Evolutionary conservation across 2,329 filamentous ascomycete genomes (phyloP), one percentile per base, ranked within the genome.

Genomic region (Pestalotiopsis sp.): DNA sequence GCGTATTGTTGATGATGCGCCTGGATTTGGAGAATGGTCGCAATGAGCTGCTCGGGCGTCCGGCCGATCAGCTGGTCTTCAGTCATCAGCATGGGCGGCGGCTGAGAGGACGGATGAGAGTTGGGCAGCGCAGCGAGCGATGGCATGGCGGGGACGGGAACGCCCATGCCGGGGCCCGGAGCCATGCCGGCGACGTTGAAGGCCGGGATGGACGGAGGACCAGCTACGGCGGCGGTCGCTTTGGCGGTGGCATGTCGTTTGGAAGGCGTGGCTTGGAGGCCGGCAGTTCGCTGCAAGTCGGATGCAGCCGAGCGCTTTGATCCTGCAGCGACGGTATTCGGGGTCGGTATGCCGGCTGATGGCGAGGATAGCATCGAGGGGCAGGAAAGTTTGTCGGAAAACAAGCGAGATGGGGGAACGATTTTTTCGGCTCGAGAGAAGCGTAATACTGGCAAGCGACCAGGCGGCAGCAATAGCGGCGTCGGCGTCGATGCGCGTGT

Each of bases 1-100:
- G 79, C 71, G 67, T 79, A 76, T 67, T 80, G 77, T 60, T 77
- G 75, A 68, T 80, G 77, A 69, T 77, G 75, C 66, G 72, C 72
- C 64, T 80, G 79, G 60, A 80, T 74, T 70, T 78, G 73, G 45
- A 80, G 72, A 67, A 81, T 79, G 64, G 78, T 77, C 61, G 73
- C 72, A 66, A 81, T 75, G 68, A 81, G 76, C 70, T 81, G 77
- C 65, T 79, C 79, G 60, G 77, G 71, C 17, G 75, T 75, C 66
- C 75, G 77, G 66, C 75, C 77, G 38, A 74, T 69, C 49, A 80
- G 71, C 70, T 77, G 78, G 14, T 79, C 77, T 60, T 78, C 77
- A 70, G 76, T 78, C 62, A 78, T 60, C 68, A 71, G 68, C 69
- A 73, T 74, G 17, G 64, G 65, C 60, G 56, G 20, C 60, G 56